Evolutionary conservation across 352 stramenopile genomes (phyloP), one percentile per base, ranked within the genome.

Genomic region (Pythium dissotocum): DNA sequence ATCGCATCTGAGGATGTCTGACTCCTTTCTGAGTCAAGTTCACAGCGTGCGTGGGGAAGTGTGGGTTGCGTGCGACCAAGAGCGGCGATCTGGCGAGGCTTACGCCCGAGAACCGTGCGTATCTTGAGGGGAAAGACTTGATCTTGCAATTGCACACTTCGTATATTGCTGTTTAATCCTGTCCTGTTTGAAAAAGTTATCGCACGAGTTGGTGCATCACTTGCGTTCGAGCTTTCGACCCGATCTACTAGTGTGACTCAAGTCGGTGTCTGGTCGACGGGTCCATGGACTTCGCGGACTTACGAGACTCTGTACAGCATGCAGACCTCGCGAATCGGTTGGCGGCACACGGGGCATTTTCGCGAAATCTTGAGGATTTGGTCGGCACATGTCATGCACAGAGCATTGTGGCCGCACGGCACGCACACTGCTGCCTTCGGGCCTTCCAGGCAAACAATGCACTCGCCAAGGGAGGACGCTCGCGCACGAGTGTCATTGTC

Each of bases 381-480:
- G 57, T 89, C 79, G 1, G 83, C 85, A 58, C 86, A 95, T 21
- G 63, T 69, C 85, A 94, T 93, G 61, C 87, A 95, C 14, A 93
- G 65, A 10, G 87, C 85, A 42, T 94, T 91, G 80, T 95, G 85
- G 28, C 87, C 87, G 57, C 87, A 95, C 0, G 87, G 87, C 14
- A 95, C 84, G 53, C 87, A 95, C 1, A 94, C 85, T 10, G 84
- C 84, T n/a, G 78, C 77, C 72, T 93, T 79, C 0, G 85, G 84
- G 0, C 77, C 83, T 62, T 94, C 84, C 53, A 94, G 92, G 71
- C 87, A 95, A 16, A 95, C 77, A 4, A 93, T 75, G 32, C 87
- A 95, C 69, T 94, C 85, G 42, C 76, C 77, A 53, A 90, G 88
- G 2, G 75, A 72, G 21, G 78, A 73, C 28, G 28, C 28, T 30